These are phyloP conservation scores for Rosellinia necatrix DNA, from an alignment of 2,329 filamentous ascomycete species.

Conservation along the genomic window DNA sequence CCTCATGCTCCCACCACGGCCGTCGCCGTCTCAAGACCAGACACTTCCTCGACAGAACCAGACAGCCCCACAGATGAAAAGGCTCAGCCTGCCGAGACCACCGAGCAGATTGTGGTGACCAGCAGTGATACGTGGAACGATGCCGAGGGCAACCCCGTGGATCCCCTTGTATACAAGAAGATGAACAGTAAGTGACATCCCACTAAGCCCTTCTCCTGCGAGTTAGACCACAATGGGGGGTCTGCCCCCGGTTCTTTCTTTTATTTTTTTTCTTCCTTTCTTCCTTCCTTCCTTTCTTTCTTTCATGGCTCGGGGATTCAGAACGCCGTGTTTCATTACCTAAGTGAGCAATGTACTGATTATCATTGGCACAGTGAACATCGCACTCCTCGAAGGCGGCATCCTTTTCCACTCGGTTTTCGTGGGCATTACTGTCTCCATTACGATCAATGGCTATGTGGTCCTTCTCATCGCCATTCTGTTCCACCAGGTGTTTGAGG, in stretches of 20 bases:
- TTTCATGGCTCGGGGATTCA: too few species aligned
- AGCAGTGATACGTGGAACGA: constrained; percentile 48
- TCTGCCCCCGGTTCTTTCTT: too few species aligned
- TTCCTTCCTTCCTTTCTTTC: too few species aligned
- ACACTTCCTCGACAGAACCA: constrained; percentile 44
- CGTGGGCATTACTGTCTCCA: constrained; percentile 73
- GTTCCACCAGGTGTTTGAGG: constrained; percentile 73
- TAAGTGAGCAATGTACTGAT: background rate
- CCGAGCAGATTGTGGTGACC: constrained; percentile 37
- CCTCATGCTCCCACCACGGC: background rate
- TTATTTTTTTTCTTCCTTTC: too few species aligned
- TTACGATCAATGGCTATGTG: constrained; percentile 69
- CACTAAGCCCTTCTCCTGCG: too few species aligned
- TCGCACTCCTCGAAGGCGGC: constrained; percentile 74
- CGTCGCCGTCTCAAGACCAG: constrained; percentile 23
- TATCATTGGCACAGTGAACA: constrained; percentile 55
- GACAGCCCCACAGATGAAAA: constrained; percentile 48
- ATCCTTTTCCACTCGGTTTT: constrained; percentile 81
- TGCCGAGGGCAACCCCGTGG: constrained; percentile 50
- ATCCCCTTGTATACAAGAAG: constrained; percentile 58
- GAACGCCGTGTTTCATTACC: background rate
- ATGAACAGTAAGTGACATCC: constrained; percentile 51
- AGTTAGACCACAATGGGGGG: too few species aligned
- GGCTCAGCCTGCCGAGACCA: constrained; percentile 39
- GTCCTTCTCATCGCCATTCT: constrained; percentile 70